Percentiles rank a stretch among this genome's conserved stretches.
Conservation (phyloP, 768 basidiomycete genomes). For the Suillus americanus region DNA sequence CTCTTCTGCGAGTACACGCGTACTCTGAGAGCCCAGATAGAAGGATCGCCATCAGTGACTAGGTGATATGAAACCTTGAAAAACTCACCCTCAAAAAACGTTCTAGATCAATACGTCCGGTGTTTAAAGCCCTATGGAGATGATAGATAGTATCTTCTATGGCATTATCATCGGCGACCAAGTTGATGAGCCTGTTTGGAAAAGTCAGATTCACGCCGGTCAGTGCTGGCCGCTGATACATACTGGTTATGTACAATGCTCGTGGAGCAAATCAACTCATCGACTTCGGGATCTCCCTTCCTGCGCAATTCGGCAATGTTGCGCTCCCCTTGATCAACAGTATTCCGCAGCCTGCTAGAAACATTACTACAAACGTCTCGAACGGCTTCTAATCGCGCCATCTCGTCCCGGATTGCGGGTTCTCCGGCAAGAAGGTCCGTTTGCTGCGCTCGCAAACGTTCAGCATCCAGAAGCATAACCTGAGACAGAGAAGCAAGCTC, state of each 20-base stretch:
- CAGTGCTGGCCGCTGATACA: constrained; percentile 15
- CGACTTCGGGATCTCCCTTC: constrained; percentile 90
- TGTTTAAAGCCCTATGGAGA: constrained; percentile 88
- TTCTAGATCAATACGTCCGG: constrained; percentile 91
- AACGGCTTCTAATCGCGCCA: constrained; percentile 91
- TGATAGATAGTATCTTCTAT: constrained; percentile 99
- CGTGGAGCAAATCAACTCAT: constrained; percentile 94
- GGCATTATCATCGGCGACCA: constrained; percentile 99
- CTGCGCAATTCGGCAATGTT: constrained; percentile 75
- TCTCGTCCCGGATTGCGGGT: constrained; percentile 95
- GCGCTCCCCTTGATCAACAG: constrained; percentile 66
- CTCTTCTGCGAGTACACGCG: constrained; percentile 87
- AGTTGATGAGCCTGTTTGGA: constrained; percentile 74
- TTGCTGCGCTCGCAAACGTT: constrained; percentile 78
- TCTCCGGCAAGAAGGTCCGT: constrained; percentile 84
- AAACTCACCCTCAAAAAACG: constrained; percentile 81
- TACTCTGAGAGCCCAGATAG: constrained; percentile 49
- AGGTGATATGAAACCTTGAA: constrained; percentile 13
- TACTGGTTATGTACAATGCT: constrained; percentile 98
- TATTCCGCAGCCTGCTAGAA: constrained; percentile 59
- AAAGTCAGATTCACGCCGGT: constrained; percentile 9
- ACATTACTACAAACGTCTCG: constrained; percentile 86
- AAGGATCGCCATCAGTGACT: constrained; percentile 18
- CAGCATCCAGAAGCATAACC: constrained; percentile 62
- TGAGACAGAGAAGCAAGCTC: constrained; percentile 72